These are phyloP conservation scores for Starmerella powellii DNA, from an alignment of 805 yeast species.

Conservation along the genomic window DNA sequence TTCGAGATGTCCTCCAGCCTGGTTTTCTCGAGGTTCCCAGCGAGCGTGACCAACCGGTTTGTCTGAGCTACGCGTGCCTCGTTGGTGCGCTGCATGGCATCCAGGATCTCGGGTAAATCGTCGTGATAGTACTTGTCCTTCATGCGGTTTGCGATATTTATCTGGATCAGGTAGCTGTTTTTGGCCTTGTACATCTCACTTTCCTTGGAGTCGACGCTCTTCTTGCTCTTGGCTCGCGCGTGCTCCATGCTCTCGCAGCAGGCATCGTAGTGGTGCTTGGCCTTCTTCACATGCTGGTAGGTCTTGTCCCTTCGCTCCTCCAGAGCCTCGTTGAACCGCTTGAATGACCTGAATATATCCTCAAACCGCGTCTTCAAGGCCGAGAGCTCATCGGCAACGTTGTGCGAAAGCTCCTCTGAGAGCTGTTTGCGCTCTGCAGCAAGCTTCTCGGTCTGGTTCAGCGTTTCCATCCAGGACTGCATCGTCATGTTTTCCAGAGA, in stretches of 20 bases:
- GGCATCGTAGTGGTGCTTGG: conserved; percentile 68
- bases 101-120: conserved; percentile 83
- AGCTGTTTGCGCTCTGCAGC: conserved; percentile 55
- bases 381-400: conserved; percentile 49
- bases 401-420: conserved; percentile 45
- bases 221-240: conserved; percentile 63
- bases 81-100: conserved; percentile 68
- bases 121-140: conserved; percentile 89
- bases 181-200: conserved; percentile 79
- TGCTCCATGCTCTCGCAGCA: conserved; percentile 69
- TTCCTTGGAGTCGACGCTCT: conserved; percentile 51
- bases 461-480: conserved; percentile 81
- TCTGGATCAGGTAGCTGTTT: conserved; percentile 66
- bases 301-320: conserved; percentile 36
- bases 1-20: conserved; percentile 35
- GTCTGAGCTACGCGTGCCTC: conserved; percentile 63
- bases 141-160: conserved; percentile 74
- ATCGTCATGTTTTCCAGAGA: conserved; percentile 78
- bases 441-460: conserved; percentile 69
- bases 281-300: conserved; percentile 47
- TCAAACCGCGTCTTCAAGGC: conserved; percentile 44
- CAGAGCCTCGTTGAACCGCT: conserved; percentile 48
- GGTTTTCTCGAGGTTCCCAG: conserved; percentile 49
- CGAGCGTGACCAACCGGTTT: conserved; percentile 54
- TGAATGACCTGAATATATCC: conserved; percentile 43